A percentile compares a stretch with the other conserved stretches of the same genome.
Conservation (phyloP, 495 filamentous ascomycete genomes). For the Aspergillus campestris region DNA sequence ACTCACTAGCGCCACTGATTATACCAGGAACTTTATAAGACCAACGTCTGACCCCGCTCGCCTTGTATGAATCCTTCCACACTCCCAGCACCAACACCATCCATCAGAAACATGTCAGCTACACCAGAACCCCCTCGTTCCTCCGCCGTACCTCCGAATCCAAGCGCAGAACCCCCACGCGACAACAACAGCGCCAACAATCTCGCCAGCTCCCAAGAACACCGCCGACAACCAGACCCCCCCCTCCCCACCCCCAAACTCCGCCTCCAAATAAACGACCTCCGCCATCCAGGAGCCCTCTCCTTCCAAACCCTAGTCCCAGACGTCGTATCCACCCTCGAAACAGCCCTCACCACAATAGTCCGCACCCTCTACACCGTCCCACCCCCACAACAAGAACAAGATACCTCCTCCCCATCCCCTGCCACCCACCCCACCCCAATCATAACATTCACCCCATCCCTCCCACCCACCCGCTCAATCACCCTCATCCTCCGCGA, state of each 20-base stretch:
- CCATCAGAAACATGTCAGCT: no score
- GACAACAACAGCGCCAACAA: no score
- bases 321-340: constrained; percentile 49
- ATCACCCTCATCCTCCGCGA: constrained; percentile 79
- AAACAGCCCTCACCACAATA: constrained; percentile 54
- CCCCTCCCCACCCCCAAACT: constrained; percentile 50
- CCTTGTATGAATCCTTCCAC: no score
- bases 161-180: no score
- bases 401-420: constrained; percentile 19
- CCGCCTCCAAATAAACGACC: constrained; percentile 61
- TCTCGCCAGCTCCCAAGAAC: no score
- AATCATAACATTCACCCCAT: constrained; percentile 19
- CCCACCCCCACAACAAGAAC: neutral
- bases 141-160: no score
- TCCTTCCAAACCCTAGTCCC: constrained; percentile 54
- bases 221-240: neutral
- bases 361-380: constrained; percentile 53
- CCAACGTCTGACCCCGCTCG: no score
- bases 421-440: neutral
- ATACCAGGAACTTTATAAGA: no score
- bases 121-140: no score
- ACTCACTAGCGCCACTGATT: no score
- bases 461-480: constrained; percentile 54
- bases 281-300: constrained; percentile 52
- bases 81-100: no score